These are phyloP conservation scores for Boletellus sp. DNA, from an alignment of 768 basidiomycete genomes.

Conservation along the genomic window DNA sequence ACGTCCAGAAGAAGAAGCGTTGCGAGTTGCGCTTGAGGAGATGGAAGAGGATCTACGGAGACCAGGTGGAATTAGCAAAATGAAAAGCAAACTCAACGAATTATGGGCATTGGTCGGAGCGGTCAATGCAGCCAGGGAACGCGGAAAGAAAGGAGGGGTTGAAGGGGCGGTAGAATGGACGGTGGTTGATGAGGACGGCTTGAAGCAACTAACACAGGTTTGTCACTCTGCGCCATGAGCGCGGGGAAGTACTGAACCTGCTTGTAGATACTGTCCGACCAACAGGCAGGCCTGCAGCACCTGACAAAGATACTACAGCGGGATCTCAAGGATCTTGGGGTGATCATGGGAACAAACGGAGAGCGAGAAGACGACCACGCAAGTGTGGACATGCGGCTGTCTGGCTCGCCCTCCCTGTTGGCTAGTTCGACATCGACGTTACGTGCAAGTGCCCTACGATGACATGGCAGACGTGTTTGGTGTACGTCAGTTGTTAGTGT, in stretches of 20 bases:
- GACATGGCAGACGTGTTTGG: neutral
- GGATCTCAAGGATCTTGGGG: slow-evolving; percentile 59
- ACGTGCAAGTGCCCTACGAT: slow-evolving; percentile 19
- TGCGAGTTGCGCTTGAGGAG: slow-evolving; percentile 68
- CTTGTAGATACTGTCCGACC: slow-evolving; percentile 63
- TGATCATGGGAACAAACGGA: slow-evolving; percentile 53
- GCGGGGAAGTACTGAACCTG: neutral
- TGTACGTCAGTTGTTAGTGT: slow-evolving; percentile 2
- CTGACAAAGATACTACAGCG: slow-evolving; percentile 70
- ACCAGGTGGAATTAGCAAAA: slow-evolving; percentile 49
- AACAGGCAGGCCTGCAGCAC: slow-evolving; percentile 78
- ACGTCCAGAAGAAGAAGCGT: slow-evolving; percentile 73
- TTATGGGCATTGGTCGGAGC: slow-evolving; percentile 83
- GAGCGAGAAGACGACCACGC: slow-evolving; percentile 31
- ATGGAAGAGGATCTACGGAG: slow-evolving; percentile 67
- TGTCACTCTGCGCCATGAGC: slow-evolving; percentile 11
- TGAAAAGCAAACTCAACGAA: slow-evolving; percentile 74
- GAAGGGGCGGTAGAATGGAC: slow-evolving; percentile 61
- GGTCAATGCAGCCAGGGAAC: slow-evolving; percentile 55
- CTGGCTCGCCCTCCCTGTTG: slow-evolving; percentile 19
- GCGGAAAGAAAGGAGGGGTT: slow-evolving; percentile 39
- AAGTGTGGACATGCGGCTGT: slow-evolving; percentile 14
- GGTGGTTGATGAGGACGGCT: slow-evolving; percentile 83
- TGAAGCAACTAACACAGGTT: slow-evolving; percentile 73
- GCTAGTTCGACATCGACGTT: slow-evolving; percentile 25